Evolutionary conservation across 768 basidiomycete species (phyloP).

Genomic region (Naganishia vaughanmartiniae): DNA sequence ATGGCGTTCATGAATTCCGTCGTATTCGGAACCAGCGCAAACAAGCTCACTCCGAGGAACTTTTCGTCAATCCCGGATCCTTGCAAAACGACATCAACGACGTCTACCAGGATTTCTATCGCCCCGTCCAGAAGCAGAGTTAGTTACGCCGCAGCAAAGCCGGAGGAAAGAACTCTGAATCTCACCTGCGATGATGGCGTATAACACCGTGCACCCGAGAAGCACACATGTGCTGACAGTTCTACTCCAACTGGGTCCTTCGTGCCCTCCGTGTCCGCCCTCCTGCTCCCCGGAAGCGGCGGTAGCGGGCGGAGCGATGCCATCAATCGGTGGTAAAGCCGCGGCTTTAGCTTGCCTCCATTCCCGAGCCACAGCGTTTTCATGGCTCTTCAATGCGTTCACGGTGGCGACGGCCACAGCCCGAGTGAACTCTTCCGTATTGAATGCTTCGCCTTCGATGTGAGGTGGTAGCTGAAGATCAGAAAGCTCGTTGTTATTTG

Average conservation of each 20-base stretch:
- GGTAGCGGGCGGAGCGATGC: slow-evolving; percentile 12
- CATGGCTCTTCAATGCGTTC: slow-evolving; percentile 71
- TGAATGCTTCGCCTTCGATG: slow-evolving; percentile 55
- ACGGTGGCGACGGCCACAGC: slow-evolving; percentile 94
- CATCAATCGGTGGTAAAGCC: slow-evolving; percentile 12
- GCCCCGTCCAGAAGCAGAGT: neutral
- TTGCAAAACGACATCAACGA: slow-evolving; percentile 87
- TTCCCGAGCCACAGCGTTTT: slow-evolving; percentile 59
- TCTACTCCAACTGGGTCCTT: slow-evolving; percentile 94
- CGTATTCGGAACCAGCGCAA: slow-evolving; percentile 95
- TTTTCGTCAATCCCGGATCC: slow-evolving; percentile 95
- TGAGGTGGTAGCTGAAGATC: slow-evolving; percentile 58
- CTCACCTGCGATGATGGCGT: slow-evolving; percentile 92
- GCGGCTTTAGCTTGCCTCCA: slow-evolving; percentile 30
- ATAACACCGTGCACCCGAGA: slow-evolving; percentile 82
- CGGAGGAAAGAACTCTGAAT: slow-evolving; percentile 24
- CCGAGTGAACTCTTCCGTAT: slow-evolving; percentile 83
- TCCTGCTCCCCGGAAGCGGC: slow-evolving; percentile 46
- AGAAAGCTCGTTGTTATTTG: slow-evolving; percentile 35
- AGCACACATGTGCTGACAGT: slow-evolving; percentile 83
- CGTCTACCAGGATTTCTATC: slow-evolving; percentile 85
- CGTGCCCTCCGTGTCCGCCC: slow-evolving; percentile 74
- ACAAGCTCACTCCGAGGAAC: slow-evolving; percentile 91
- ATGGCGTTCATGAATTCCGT: slow-evolving; percentile 99
- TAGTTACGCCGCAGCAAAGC: neutral